These are phyloP conservation scores for Pseudohalonectria lignicola DNA, from an alignment of 2,329 filamentous ascomycete genomes.

Conservation along the genomic window DNA sequence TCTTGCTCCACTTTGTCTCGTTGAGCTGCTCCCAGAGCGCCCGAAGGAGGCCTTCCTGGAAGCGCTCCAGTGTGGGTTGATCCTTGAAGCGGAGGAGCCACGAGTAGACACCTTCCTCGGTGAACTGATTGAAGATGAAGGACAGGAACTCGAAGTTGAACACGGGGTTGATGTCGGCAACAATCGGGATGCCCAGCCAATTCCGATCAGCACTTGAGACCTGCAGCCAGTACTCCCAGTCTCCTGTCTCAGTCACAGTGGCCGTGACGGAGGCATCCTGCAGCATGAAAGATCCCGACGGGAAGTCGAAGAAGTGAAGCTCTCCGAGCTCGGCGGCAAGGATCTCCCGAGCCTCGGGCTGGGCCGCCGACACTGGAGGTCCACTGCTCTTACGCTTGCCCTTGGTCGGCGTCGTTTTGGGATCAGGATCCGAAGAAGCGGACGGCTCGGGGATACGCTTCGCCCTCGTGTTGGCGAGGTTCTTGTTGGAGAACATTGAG, in stretches of 20 bases:
- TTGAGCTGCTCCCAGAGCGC: conserved; percentile 96
- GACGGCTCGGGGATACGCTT: conserved; percentile 21
- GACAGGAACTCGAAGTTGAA: conserved; percentile 99
- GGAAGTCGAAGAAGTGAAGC: conserved; percentile 88
- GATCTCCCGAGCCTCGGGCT: conserved; percentile 61
- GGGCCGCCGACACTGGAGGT: conserved; percentile 38
- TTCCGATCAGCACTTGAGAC: conserved; percentile 64
- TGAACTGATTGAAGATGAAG: conserved; percentile 98
- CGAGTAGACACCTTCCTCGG: conserved; percentile 78
- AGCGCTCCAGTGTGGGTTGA: conserved; percentile 66
- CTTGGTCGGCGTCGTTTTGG: background rate
- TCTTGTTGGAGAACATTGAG: conserved; percentile 40
- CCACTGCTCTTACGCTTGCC: conserved; percentile 4
- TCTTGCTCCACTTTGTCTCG: conserved; percentile 85
- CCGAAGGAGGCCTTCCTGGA: conserved; percentile 91
- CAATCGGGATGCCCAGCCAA: conserved; percentile 78
- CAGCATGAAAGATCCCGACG: conserved; percentile 71
- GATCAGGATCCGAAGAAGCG: background rate
- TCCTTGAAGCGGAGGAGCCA: conserved; percentile 93
- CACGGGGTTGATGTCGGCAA: conserved; percentile 90
- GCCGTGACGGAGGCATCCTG: conserved; percentile 68
- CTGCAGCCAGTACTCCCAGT: conserved; percentile 95
- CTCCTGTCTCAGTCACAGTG: conserved; percentile 73
- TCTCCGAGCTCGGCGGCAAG: conserved; percentile 69
- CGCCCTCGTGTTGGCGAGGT: conserved; percentile 31